Evolutionary conservation across 495 filamentous ascomycete species (phyloP).

Genomic region (Cercophora newfieldiana): DNA sequence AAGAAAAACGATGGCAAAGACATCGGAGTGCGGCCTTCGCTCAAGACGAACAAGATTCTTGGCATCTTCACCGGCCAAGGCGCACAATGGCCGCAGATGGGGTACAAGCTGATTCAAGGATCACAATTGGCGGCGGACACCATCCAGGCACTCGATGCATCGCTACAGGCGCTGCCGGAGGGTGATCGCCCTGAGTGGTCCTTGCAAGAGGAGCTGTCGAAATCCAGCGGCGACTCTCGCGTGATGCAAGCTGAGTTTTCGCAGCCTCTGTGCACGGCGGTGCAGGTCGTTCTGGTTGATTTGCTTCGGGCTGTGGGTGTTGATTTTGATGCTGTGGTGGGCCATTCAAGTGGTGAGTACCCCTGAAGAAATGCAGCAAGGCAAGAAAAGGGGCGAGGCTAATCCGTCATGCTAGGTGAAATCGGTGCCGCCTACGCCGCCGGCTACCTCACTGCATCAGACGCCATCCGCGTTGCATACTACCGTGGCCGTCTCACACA

Average conservation of each 20-base stretch:
- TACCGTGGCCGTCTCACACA: conserved; percentile 34
- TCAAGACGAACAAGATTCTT: conserved; percentile 3
- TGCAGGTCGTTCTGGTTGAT: conserved; percentile 49
- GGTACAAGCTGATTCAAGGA: conserved; percentile 12
- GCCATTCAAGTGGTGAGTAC: no score
- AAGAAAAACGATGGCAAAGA: neutral
- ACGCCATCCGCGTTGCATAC: conserved; percentile 52
- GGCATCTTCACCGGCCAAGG: conserved; percentile 32
- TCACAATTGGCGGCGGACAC: conserved; percentile 25
- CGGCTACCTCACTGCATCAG: conserved; percentile 41
- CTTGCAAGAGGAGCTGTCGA: conserved; percentile 22
- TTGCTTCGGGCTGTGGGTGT: conserved; percentile 45
- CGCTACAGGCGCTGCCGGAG: conserved; percentile 1
- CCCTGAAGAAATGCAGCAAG: no score
- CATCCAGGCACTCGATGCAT: conserved; percentile 17
- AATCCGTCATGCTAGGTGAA: no score
- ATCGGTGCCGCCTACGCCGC: conserved; percentile 52
- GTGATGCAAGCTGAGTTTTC: conserved; percentile 36
- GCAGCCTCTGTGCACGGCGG: conserved; percentile 49
- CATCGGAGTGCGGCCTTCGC: neutral
- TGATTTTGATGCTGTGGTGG: conserved; percentile 45
- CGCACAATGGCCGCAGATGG: conserved; percentile 28
- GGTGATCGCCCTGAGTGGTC: conserved; percentile 25
- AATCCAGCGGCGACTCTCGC: conserved; percentile 10
- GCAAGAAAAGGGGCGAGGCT: no score